phyloP scores from a whole-genome alignment of 768 basidiomycete species.

The Gymnopilus dilepis region DNA sequence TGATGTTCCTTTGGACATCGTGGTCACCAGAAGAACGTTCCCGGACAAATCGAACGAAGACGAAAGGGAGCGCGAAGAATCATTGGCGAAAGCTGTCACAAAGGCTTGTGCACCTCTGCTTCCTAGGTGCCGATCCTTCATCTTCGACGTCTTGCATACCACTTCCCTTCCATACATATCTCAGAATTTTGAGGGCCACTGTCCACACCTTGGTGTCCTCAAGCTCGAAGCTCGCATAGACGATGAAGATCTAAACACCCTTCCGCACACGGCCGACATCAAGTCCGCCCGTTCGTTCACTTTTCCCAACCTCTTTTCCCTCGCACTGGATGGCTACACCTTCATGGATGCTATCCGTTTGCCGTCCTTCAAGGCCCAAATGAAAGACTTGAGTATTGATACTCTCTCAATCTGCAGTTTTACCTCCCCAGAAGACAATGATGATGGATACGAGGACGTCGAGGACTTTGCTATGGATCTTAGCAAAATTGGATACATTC shows the following conservation, averaged over 20 bases:
- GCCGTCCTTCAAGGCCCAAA: background rate
- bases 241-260: background rate
- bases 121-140: background rate
- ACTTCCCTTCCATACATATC: conserved; percentile 5
- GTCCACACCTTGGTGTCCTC: background rate
- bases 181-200: background rate
- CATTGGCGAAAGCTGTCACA: background rate
- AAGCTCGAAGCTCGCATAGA: conserved; percentile 1
- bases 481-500: background rate
- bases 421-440: background rate
- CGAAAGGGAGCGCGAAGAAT: background rate
- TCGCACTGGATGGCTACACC: conserved; percentile 6
- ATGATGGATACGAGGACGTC: background rate
- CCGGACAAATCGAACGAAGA: background rate
- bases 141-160: background rate
- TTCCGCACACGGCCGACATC: background rate
- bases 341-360: background rate
- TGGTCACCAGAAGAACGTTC: background rate
- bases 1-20: background rate
- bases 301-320: background rate
- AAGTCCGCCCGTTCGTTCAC: background rate
- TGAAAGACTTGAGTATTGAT: conserved; percentile 1
- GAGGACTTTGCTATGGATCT: background rate
- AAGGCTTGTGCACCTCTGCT: background rate
- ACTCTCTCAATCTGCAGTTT: conserved; percentile 5